Evolutionary conservation across 495 filamentous ascomycete species (phyloP), one percentile per base, ranked within the genome.

Genomic region (Aspergillus sparsus): DNA sequence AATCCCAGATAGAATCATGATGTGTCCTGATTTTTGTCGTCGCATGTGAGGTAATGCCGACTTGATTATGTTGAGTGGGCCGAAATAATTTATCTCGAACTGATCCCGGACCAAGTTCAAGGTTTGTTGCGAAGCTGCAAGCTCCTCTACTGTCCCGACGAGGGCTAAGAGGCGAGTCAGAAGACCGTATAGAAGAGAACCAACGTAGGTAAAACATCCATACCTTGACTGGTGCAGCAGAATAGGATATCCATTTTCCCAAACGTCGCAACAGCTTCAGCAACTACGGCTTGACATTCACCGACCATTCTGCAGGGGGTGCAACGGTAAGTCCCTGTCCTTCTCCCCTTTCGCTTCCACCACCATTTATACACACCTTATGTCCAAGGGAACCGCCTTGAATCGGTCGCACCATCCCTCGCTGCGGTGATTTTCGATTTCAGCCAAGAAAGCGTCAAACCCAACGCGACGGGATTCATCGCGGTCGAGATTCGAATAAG

Each of bases 1-100:
- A 67, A 96, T 90, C 49, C 91, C 92, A 21, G 91, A 94, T 2
- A 98, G 77, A 57, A 96, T 84, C 66, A 97, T 87, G 56, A 98
- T 87, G 74, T 98, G 94, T 0, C 94, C 94, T 5, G 84, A 87
- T 60, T 87, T 83, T 67, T 90, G 88, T 64, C 80, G 79, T 52
- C 94, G 79, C 76, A 98, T 87, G 58, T 84, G 83, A 21, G 93
- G 92, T 33, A 98, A 79, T 10, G 86, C 83, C 21, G 92, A 88
- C 72, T 94, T 96, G 78, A 98, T 96, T 70, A 96, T 89, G 72
- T 97, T 98, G 62, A 97, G 85, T 36, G 93, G 91, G 0, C 91
- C 91, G 72, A 97, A 97, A 79, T 93, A 97, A 56, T 94, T 91
- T 42, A 86, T 87, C 71, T 97, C 93, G 74, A 97, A 97, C 71